phyloP scores from a whole-genome alignment of 2,329 filamentous ascomycete genomes.

The Fusarium sororula region DNA sequence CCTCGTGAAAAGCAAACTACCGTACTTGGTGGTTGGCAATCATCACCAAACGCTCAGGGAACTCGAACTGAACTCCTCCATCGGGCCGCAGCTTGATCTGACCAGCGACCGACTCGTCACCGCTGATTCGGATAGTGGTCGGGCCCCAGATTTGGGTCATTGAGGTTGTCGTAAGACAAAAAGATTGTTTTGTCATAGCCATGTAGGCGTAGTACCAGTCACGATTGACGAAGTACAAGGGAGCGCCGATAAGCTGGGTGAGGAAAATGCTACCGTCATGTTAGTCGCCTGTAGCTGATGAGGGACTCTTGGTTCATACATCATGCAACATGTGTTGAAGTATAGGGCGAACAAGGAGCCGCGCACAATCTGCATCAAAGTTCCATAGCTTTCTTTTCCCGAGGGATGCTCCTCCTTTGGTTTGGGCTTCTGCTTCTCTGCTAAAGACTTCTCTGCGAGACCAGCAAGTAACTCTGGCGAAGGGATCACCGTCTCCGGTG shows the following conservation, averaged over 20 bases:
- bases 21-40: constrained; percentile 85
- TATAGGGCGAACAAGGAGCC: constrained; percentile 62
- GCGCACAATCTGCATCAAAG: constrained; percentile 60
- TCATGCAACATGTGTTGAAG: constrained; percentile 58
- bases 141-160: constrained; percentile 91
- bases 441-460: constrained; percentile 29
- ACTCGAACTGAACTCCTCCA: constrained; percentile 79
- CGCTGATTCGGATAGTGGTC: constrained; percentile 82
- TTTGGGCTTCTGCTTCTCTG: background rate
- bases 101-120: constrained; percentile 79
- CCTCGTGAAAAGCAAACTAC: background rate
- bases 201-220: constrained; percentile 88
- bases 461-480: constrained; percentile 44
- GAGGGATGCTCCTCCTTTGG: constrained; percentile 57
- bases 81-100: constrained; percentile 76
- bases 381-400: constrained; percentile 63
- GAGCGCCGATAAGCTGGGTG: constrained; percentile 79
- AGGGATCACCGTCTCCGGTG: constrained; percentile 41
- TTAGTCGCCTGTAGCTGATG: constrained; percentile 7
- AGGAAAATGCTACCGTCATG: constrained; percentile 63
- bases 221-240: constrained; percentile 78
- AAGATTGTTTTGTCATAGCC: constrained; percentile 85
- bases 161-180: constrained; percentile 79
- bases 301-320: constrained; percentile 57
- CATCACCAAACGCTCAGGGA: constrained; percentile 82